These are phyloP conservation scores for Cryptosporidium xiaoi DNA, from an alignment of 169 alveolate genomes.

Conservation along the genomic window DNA sequence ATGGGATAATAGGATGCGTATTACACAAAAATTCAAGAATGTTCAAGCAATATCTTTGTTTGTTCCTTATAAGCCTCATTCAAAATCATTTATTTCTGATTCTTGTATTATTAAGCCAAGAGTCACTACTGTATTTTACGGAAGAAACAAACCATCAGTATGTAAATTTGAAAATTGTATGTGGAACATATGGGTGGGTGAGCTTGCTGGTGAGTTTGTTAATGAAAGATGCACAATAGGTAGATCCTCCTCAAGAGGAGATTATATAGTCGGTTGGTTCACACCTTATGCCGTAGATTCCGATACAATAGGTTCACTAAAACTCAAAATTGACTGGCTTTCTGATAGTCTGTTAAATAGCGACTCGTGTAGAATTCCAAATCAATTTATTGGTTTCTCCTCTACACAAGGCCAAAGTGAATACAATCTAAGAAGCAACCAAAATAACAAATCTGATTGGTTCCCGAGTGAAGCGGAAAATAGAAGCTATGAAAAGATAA, in stretches of 20 bases:
- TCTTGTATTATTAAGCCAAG: constrained; percentile 52
- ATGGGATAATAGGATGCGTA: constrained; percentile 25
- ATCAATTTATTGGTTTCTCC: too few relatives aligned
- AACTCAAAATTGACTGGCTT: constrained; percentile 36
- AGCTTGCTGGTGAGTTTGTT: constrained; percentile 56
- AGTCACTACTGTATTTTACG: constrained; percentile 60
- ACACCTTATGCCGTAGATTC: constrained; percentile 50
- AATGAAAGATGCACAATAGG: constrained; percentile 48
- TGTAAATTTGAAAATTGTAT: constrained; percentile 59
- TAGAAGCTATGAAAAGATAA: constrained; percentile 9
- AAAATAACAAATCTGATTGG: constrained; percentile 41
- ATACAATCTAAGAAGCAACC: not conserved
- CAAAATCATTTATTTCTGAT: constrained; percentile 68
- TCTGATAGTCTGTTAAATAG: not conserved
- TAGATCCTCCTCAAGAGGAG: constrained; percentile 67
- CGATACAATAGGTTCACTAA: constrained; percentile 53
- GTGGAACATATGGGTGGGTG: constrained; percentile 71
- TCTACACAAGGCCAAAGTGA: too few relatives aligned
- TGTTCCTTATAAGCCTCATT: constrained; percentile 58
- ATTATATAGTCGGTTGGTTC: constrained; percentile 63
- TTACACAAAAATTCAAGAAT: constrained; percentile 30
- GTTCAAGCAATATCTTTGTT: constrained; percentile 66
- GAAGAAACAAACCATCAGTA: constrained; percentile 47
- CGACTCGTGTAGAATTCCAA: too few relatives aligned
- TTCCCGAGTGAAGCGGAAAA: constrained; percentile 9